Percentiles rank a stretch among this genome's conserved stretches.
Conservation (phyloP, 2,329 filamentous ascomycete species). For the Xylogone sp. region DNA sequence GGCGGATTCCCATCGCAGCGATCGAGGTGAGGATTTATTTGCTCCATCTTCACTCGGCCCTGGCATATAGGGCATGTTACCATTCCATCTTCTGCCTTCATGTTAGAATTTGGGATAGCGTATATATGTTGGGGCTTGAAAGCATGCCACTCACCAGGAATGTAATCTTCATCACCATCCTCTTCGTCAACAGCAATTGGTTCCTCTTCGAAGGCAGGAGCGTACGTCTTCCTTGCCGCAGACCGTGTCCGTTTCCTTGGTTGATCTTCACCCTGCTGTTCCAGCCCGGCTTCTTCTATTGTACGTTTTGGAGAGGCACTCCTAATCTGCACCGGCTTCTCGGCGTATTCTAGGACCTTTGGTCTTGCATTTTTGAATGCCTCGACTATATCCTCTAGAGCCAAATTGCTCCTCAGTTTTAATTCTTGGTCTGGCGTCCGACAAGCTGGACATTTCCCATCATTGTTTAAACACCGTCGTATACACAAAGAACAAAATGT, state of each 20-base stretch:
- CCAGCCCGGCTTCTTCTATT: conserved; percentile 26
- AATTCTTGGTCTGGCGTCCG: conserved; percentile 75
- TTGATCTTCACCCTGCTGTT: conserved; percentile 26
- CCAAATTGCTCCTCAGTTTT: conserved; percentile 80
- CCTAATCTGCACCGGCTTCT: conserved; percentile 29
- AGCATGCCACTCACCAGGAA: conserved; percentile 19
- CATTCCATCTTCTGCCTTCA: conserved; percentile 46
- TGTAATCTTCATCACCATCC: conserved; percentile 22
- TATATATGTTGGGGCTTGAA: background rate
- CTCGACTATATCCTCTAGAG: conserved; percentile 79
- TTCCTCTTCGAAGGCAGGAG: conserved; percentile 30
- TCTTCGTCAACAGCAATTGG: conserved; percentile 26
- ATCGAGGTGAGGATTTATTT: conserved; percentile 80
- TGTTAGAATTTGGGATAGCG: conserved; percentile 1
- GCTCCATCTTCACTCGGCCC: conserved; percentile 72
- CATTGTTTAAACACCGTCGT: conserved; percentile 73
- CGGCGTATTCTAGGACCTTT: conserved; percentile 62
- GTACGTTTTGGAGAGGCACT: conserved; percentile 49
- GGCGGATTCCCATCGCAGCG: conserved; percentile 40
- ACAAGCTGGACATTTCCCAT: conserved; percentile 87
- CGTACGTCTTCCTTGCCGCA: conserved; percentile 42
- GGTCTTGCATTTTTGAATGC: conserved; percentile 67
- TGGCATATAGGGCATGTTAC: conserved; percentile 82
- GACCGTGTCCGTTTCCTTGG: conserved; percentile 50
- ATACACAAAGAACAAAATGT: conserved; percentile 98